Evolutionary conservation across 805 yeast genomes (phyloP).

Genomic region (Ogataea sp.): DNA sequence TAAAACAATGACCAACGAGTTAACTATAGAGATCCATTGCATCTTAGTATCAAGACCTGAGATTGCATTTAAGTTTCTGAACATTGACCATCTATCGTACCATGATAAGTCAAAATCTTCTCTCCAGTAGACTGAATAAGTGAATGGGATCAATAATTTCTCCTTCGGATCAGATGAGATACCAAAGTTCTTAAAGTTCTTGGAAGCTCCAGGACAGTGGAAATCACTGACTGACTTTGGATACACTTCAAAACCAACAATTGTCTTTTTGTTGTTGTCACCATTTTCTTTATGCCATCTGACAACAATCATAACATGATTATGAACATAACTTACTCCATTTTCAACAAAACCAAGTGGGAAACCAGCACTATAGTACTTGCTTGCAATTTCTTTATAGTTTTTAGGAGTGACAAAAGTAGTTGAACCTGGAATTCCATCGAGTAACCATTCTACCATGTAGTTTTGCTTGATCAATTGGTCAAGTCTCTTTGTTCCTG

Average conservation of each 20-base stretch:
- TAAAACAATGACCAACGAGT: slow-evolving; percentile 58
- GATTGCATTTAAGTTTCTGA: slow-evolving; percentile 29
- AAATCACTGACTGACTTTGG: slow-evolving; percentile 68
- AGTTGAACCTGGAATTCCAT: slow-evolving; percentile 83
- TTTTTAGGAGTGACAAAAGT: slow-evolving; percentile 56
- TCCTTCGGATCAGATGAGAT: slow-evolving; percentile 35
- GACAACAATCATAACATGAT: slow-evolving; percentile 75
- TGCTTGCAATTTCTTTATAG: slow-evolving; percentile 37
- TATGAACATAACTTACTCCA: slow-evolving; percentile 58
- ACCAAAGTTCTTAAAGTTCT: slow-evolving; percentile 48
- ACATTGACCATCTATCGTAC: slow-evolving; percentile 67
- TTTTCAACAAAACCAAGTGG: slow-evolving; percentile 67
- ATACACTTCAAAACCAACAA: slow-evolving; percentile 86
- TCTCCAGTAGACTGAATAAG: slow-evolving; percentile 85
- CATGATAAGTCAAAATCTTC: slow-evolving; percentile 64
- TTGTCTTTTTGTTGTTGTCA: slow-evolving; percentile 34
- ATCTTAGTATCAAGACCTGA: slow-evolving; percentile 48
- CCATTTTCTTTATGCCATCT: slow-evolving; percentile 52
- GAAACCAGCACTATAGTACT: slow-evolving; percentile 78
- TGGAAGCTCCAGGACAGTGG: slow-evolving; percentile 70
- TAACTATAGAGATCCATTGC: slow-evolving; percentile 73
- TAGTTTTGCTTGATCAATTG: slow-evolving; percentile 61
- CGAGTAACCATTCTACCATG: slow-evolving; percentile 77
- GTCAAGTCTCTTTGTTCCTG: slow-evolving; percentile 47
- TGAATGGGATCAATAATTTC: slow-evolving; percentile 53